phyloP scores from a whole-genome alignment of 1,284 basidiomycete genomes.

The Trichosporon coremiiforme region DNA sequence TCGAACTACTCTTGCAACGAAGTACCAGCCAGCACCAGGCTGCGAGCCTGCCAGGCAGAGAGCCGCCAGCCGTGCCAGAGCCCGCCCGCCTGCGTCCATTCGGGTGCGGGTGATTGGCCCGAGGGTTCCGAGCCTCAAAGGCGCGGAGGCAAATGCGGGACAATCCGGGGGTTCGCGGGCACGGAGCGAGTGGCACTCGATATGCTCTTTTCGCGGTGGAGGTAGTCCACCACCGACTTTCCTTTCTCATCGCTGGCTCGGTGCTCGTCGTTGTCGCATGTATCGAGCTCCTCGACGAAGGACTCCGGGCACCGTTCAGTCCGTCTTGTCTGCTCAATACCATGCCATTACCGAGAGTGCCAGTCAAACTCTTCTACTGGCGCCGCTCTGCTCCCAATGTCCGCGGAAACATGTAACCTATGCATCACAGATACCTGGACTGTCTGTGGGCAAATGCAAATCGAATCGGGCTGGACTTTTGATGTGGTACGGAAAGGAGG shows the following conservation, averaged over 20 bases:
- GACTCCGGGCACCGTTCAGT: too few species aligned
- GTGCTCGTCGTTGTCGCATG: background rate
- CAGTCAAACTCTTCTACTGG: too few species aligned
- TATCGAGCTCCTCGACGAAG: too few species aligned
- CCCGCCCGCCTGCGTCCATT: background rate
- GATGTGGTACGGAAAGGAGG: background rate
- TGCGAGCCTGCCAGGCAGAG: background rate
- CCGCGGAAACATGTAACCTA: background rate
- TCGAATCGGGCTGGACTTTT: background rate
- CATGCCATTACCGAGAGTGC: too few species aligned
- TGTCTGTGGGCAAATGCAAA: conserved; percentile 12
- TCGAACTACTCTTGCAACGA: background rate
- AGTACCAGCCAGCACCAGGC: background rate
- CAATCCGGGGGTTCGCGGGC: conserved; percentile 1
- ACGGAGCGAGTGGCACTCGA: background rate
- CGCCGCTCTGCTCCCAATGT: too few species aligned
- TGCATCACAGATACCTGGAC: conserved; percentile 18
- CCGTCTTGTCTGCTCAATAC: too few species aligned
- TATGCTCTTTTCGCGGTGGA: background rate
- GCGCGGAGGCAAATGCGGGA: conserved; percentile 15
- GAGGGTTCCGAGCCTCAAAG: background rate
- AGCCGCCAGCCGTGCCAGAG: too few species aligned
- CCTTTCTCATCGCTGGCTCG: background rate
- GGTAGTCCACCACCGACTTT: too few species aligned
- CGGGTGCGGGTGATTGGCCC: conserved; percentile 14